Base-by-base conservation (phyloP, 2,329 filamentous ascomycete species). In the Venturia oleaginea region DNA sequence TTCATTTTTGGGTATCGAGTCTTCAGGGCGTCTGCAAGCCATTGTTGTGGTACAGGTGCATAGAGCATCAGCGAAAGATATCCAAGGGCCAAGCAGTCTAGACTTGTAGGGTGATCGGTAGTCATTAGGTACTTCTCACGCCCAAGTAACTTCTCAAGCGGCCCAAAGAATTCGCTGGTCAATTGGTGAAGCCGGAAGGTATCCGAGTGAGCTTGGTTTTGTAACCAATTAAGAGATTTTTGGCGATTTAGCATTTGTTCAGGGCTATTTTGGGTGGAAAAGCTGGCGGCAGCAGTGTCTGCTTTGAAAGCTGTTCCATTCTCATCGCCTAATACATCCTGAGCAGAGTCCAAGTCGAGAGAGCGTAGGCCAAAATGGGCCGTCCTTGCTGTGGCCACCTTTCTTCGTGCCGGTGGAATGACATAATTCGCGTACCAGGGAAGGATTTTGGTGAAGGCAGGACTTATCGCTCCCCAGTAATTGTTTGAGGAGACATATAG, bases 401-500 rank as follows among this genome's bases (percentile, higher is more conserved):
- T 80, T 61, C 92, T 89, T 63, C 91, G 80, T 64, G 84, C 80
- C 0, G 89, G 86, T 2, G 92, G 92, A 5, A 95, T 81, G 51
- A 89, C 89, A 84, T 94, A 99, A 70, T 92, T 92, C 67, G 92
- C 82, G 22, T 94, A 92, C 81, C 94, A 96, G 48, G 89, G 85
- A 46, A 97, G 84, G 65, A 97, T 83, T 6, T 80, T 78, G 68
- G 87, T 91, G 77, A 92, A 96, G 43, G 91, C 88, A 2, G 91
- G 90, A 19, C 91, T 86, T 4, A 92, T 96, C 60, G 83, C 79
- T 54, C 82, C 79, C 64, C 86, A 81, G 83, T 94, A 99, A 78
- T 97, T 97, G 68, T 91, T 86, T 65, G 88, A 90, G 38, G 92
- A 94, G 67, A 94, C 89, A 75, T 95, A 97, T 69, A 97, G 87